Evolutionary conservation across 345 rosid species (phyloP), one percentile per base, ranked within the genome.

Genomic region (Citrus glauca): DNA sequence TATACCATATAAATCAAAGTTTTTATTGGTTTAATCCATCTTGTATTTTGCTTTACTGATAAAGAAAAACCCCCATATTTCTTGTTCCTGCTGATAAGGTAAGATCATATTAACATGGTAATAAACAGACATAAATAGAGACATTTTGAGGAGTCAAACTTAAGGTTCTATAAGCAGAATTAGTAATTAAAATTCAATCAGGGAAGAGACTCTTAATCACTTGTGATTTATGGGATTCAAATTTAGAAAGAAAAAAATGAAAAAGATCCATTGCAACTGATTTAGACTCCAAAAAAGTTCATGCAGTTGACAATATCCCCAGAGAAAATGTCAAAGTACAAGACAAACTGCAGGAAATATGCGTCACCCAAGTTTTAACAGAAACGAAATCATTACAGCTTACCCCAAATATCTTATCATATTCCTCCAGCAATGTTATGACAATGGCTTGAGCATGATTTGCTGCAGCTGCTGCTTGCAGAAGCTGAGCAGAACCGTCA

Each of bases 401-500:
- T 87, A 96, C 99, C 83, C 97, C 91, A 81, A 96, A 96, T 78
- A 96, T 91, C 25, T 78, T 90, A 30, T 86, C 90, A 84, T 94
- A 94, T 83, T 96, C 94, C 80, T 94, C 99, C 85, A 96, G 60
- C 79, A 96, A 85, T 57, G 97, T 94, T 83, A 96, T 94, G 66
- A 88, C 89, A 82, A 96, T 96, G 82, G 99, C 97, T 84, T 96
- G 99, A 67, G 98, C 99, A 90, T 96, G 98, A 87, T 96, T 96
- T 55, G 99, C 98, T 69, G 99, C 98, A 75, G 99, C 97, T 75
- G 99, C 98, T 81, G 99, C 98, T 90, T 91, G 92, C 79, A 96
- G 84, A 75, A 96, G 97, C 84, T 94, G 99, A 84, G 88, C 77
- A 82, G 98, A 96, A 73, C 98, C 90, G 84, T 96, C 99, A 66